phyloP scores from a whole-genome alignment of 768 basidiomycete species.

The Phylloporus arenicola region DNA sequence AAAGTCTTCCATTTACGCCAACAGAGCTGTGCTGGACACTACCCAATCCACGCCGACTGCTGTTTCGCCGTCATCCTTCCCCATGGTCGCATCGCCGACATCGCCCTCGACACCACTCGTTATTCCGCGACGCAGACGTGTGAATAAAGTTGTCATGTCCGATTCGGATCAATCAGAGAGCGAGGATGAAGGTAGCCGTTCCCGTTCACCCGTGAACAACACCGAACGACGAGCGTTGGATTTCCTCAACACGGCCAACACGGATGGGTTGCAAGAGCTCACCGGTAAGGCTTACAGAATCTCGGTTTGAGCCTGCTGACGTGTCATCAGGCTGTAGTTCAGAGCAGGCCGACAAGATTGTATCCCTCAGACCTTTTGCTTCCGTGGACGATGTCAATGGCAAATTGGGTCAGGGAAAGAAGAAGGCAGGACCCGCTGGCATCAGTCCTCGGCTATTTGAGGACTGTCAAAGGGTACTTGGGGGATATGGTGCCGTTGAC shows the following conservation, averaged over 20 bases:
- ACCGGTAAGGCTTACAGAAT: conserved; percentile 47
- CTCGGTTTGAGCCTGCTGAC: conserved; percentile 3
- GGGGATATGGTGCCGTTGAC: conserved; percentile 85
- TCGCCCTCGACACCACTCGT: conserved; percentile 42
- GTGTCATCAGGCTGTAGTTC: conserved; percentile 57
- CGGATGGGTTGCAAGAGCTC: conserved; percentile 66
- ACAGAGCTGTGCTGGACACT: conserved; percentile 48
- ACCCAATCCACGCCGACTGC: conserved; percentile 38
- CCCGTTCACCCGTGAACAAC: conserved; percentile 32
- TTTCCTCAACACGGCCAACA: conserved; percentile 61
- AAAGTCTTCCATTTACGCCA: conserved; percentile 78
- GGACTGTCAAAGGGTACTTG: conserved; percentile 79
- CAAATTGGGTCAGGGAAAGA: conserved; percentile 82
- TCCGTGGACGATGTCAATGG: conserved; percentile 66
- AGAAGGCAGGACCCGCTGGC: conserved; percentile 75
- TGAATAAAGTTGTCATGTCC: conserved; percentile 59
- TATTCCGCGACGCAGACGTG: conserved; percentile 43
- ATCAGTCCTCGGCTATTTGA: conserved; percentile 89
- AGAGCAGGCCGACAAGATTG: conserved; percentile 77
- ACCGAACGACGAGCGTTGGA: conserved; percentile 52
- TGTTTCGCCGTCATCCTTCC: conserved; percentile 27
- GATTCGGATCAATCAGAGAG: conserved; percentile 51
- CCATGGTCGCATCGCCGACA: conserved; percentile 31
- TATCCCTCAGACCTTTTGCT: conserved; percentile 74
- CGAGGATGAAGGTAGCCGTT: conserved; percentile 37